Evolutionary conservation across 148 eudicot species (phyloP), one percentile per base, ranked within the genome.

Genomic region (Cornus controversa): DNA sequence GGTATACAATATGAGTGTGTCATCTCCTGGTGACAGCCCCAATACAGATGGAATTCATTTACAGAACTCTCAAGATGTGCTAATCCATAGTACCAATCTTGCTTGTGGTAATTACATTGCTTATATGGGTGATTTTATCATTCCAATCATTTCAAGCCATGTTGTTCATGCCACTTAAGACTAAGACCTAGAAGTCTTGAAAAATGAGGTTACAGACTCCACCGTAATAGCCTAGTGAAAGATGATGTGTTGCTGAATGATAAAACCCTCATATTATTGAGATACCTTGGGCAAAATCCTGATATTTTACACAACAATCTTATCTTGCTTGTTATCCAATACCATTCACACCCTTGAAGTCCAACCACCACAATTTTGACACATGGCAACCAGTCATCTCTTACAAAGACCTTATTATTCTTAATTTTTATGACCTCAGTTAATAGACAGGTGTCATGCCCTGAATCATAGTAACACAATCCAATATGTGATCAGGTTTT

Each of bases 21-120:
- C 89, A 58, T 93, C 99, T 36, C 99, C 99, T 0, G 97, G 92
- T 65, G 91, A 93, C 81, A 96, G 99, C 82, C 98, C 98, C n/a
- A 96, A 96, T 77, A 96, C 99, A 22, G 99, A 96, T 62, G 99
- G 99, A 76, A 91, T 96, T 68, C 99, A 96, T 85, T 84, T 96
- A 15, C 94, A 89, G 77, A 90, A 90, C 88, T 89, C 99, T 67
- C 87, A 69, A 64, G 90, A 96, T 66, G 98, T 95, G 82, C 81
- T 90, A 67, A 89, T 95, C 85, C 97, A 86, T 82, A 87, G 87
- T 64, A 75, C 88, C 75, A 85, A 78, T 74, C 87, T 96, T 79
- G 93, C 89, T 63, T 89, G 97, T 57, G 98, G 99, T 93, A 96
- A 85, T 70, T n/a, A 18, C 64, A 18, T 82, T 57, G 45, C 57